phyloP scores from a whole-genome alignment of 176 grass and related monocot genomes.

The Eragrostis nindensis region DNA sequence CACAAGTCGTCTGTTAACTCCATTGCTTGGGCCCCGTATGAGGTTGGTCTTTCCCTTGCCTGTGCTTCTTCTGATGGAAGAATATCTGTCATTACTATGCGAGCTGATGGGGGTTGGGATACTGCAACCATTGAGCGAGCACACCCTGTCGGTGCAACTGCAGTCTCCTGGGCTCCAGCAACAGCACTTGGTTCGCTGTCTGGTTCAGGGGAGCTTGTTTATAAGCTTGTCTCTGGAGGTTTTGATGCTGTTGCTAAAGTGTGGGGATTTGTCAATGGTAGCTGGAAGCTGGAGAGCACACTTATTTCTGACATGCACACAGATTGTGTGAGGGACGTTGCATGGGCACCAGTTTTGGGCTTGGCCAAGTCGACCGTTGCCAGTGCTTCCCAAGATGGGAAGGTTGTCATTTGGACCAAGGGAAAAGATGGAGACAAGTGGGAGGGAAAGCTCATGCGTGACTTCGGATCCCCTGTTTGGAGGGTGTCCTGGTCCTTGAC shows the following conservation, averaged over 20 bases:
- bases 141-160: slow-evolving; percentile 70
- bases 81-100: slow-evolving; percentile 66
- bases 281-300: slow-evolving; percentile 61
- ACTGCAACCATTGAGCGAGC: slow-evolving; percentile 59
- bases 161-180: slow-evolving; percentile 77
- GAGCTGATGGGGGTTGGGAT: slow-evolving; percentile 64
- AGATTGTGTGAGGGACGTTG: slow-evolving; percentile 75
- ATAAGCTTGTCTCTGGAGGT: slow-evolving; percentile 77
- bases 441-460: slow-evolving; percentile 70
- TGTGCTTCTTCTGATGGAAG: slow-evolving; percentile 73
- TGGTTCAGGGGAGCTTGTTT: slow-evolving; percentile 56
- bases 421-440: slow-evolving; percentile 66
- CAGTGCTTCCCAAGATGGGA: slow-evolving; percentile 69
- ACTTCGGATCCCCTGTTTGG: slow-evolving; percentile 69
- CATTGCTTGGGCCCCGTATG: slow-evolving; percentile 73
- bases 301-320: slow-evolving; percentile 59
- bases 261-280: slow-evolving; percentile 63
- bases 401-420: slow-evolving; percentile 76
- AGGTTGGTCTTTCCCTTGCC: slow-evolving; percentile 67
- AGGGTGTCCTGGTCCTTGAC: slow-evolving; percentile 82
- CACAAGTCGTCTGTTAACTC: slow-evolving; percentile 86
- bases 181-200: slow-evolving; percentile 61
- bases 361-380: slow-evolving; percentile 67
- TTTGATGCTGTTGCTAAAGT: slow-evolving; percentile 69
- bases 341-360: slow-evolving; percentile 72